These are phyloP conservation scores for Scheffersomyces parashehatae DNA, from an alignment of 1,139 yeast genomes.

Conservation along the genomic window DNA sequence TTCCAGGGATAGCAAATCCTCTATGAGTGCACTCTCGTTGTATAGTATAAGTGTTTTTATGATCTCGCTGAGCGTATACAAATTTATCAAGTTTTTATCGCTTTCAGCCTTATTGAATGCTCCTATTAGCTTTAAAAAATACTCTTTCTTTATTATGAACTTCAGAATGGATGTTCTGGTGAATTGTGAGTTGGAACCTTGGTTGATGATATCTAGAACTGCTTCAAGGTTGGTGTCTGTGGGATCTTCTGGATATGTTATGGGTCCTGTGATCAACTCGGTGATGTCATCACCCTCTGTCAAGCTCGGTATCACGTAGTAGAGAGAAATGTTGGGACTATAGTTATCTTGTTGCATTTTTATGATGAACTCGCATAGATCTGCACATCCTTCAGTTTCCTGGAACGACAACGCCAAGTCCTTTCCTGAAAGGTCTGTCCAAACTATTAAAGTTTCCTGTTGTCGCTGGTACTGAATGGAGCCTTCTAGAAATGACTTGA, in stretches of 20 bases:
- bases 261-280: constrained; percentile 80
- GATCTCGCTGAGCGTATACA: constrained; percentile 71
- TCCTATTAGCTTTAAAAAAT: constrained; percentile 51
- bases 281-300: constrained; percentile 52
- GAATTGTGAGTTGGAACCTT: constrained; percentile 57
- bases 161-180: constrained; percentile 55
- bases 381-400: constrained; percentile 86
- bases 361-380: constrained; percentile 77
- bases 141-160: constrained; percentile 51
- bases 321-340: constrained; percentile 71
- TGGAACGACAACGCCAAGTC: constrained; percentile 92
- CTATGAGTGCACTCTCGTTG: constrained; percentile 71
- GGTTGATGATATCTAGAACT: constrained; percentile 53
- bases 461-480: constrained; percentile 86
- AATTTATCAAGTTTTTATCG: constrained; percentile 44
- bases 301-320: constrained; percentile 63
- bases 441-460: constrained; percentile 90
- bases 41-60: constrained; percentile 68
- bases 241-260: constrained; percentile 65
- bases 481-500: constrained; percentile 70
- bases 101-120: constrained; percentile 60
- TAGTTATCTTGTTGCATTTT: constrained; percentile 59
- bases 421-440: constrained; percentile 80
- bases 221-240: constrained; percentile 46
- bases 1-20: constrained; percentile 60